Evolutionary conservation across 2,329 filamentous ascomycete species (phyloP).

Genomic region (Ilyonectria mors-panacis): DNA sequence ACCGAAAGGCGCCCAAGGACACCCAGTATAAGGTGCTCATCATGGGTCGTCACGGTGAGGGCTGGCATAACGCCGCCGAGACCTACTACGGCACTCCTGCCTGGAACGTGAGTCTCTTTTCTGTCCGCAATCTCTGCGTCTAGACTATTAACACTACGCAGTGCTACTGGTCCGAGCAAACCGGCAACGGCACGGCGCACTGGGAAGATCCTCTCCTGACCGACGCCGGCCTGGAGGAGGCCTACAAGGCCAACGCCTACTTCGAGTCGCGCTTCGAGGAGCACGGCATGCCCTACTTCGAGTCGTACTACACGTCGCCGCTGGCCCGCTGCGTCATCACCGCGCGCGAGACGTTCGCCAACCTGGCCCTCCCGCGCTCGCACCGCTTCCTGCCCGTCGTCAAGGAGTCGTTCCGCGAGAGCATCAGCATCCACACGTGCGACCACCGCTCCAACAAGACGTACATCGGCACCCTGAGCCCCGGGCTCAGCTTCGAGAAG

Average conservation of each 20-base stretch:
- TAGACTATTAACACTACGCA: slow-evolving; percentile 41
- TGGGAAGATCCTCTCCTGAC: slow-evolving; percentile 79
- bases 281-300: slow-evolving; percentile 71
- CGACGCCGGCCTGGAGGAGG: slow-evolving; percentile 68
- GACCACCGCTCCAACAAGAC: slow-evolving; percentile 71
- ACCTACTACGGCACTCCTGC: slow-evolving; percentile 76
- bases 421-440: slow-evolving; percentile 78
- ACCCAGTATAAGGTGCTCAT: slow-evolving; percentile 77
- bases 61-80: slow-evolving; percentile 75
- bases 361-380: slow-evolving; percentile 65
- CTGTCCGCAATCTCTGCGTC: rapidly evolving
- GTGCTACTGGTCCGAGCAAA: slow-evolving; percentile 76
- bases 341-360: slow-evolving; percentile 72
- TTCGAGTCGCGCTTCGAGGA: slow-evolving; percentile 68
- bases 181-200: slow-evolving; percentile 73
- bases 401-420: slow-evolving; percentile 77
- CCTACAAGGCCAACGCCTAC: slow-evolving; percentile 70
- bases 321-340: slow-evolving; percentile 75
- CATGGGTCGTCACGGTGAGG: slow-evolving; percentile 79
- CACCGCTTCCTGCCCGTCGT: slow-evolving; percentile 70
- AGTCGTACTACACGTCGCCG: slow-evolving; percentile 77
- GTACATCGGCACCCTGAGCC: slow-evolving; percentile 67
- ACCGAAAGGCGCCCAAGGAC: slow-evolving; percentile 59
- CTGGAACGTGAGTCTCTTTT: slow-evolving; percentile 71
- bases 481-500: slow-evolving; percentile 69